Conservation (phyloP, 768 basidiomycete species). For the Porphyrellus cyaneotinctus region DNA sequence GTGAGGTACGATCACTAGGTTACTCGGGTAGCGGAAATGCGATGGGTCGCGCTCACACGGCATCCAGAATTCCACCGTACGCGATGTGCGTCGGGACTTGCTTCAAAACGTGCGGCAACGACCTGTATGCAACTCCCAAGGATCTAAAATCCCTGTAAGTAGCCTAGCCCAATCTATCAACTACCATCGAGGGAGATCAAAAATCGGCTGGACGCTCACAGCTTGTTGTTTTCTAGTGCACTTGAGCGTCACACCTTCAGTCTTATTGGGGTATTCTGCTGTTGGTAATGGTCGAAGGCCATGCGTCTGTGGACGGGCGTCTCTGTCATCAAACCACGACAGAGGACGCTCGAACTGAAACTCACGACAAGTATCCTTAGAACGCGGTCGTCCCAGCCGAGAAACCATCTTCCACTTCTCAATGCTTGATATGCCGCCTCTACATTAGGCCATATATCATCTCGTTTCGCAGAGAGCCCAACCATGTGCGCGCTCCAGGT, state of each 20-base stretch:
- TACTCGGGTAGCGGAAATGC: too few relatives aligned
- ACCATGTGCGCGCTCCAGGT: background rate
- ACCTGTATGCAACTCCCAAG: background rate
- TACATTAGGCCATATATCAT: background rate
- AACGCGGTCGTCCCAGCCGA: conserved; percentile 3
- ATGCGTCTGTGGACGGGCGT: background rate
- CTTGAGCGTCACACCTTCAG: background rate
- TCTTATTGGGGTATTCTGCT: background rate
- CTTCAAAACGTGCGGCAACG: background rate
- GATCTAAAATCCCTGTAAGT: background rate
- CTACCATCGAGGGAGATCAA: background rate
- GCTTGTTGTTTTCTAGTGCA: background rate
- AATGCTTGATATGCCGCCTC: background rate
- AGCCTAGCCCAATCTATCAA: background rate
- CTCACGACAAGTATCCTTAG: conserved; percentile 2
- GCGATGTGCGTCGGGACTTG: background rate
- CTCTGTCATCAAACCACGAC: too few relatives aligned
- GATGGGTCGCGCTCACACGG: background rate
- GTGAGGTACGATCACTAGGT: background rate
- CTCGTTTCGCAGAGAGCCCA: background rate
- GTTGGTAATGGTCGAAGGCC: background rate
- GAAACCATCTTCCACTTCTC: background rate
- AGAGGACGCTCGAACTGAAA: too few relatives aligned
- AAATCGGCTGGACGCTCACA: background rate
- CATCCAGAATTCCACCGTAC: background rate